Percentiles rank a stretch among this genome's conserved stretches.
phyloP scores from a whole-genome alignment of 192 early-diverging fungal genomes.

The Podila horticola region DNA sequence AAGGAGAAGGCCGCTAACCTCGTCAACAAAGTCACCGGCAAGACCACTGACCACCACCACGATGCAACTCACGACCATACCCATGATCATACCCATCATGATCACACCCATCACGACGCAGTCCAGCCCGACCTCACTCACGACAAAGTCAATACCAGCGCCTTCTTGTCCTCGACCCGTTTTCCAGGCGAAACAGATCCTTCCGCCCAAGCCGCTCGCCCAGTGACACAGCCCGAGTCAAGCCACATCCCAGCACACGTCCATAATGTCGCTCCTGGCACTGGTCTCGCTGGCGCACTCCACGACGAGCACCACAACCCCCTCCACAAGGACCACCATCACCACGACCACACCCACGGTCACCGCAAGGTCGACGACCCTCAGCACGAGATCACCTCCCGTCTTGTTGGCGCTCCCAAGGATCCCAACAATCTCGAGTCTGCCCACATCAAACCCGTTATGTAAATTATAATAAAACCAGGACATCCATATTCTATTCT shows the following conservation, averaged over 20 bases:
- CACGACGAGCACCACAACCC: neutral
- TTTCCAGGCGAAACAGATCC: neutral
- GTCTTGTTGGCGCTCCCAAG: constrained; percentile 12
- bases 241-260: constrained; percentile 1
- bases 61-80: neutral
- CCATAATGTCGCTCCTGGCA: neutral
- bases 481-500: neutral
- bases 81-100: neutral
- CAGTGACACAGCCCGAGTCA: neutral
- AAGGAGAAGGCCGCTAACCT: constrained; percentile 41
- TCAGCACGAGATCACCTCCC: constrained; percentile 9
- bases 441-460: constrained; percentile 15
- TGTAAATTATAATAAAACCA: constrained; percentile 10
- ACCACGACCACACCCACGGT: neutral
- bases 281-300: constrained; percentile 2
- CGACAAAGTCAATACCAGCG: constrained; percentile 5
- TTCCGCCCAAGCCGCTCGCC: neutral
- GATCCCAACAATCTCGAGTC: constrained; percentile 15
- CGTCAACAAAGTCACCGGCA: constrained; percentile 30
- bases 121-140: neutral
- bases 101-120: neutral
- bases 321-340: neutral
- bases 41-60: neutral
- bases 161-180: constrained; percentile 3
- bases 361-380: constrained; percentile 13